Evolutionary conservation across 495 filamentous ascomycete species (phyloP), one percentile per base, ranked within the genome.

Genomic region (Daldinia bambusicola): DNA sequence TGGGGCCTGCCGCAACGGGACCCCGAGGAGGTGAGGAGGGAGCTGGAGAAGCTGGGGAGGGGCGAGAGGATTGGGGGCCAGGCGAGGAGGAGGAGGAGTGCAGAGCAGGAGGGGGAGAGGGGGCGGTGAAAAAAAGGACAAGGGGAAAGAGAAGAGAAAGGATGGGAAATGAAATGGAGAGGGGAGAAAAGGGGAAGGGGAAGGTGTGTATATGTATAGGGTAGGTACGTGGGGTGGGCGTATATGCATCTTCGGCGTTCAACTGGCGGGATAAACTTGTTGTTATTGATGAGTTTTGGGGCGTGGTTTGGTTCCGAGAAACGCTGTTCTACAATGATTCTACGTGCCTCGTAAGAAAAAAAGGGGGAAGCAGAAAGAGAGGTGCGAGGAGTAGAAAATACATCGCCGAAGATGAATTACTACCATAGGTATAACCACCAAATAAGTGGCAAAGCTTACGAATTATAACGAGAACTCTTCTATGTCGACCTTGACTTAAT

Each of bases 1-100:
- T 88, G 86, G 87, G 84, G 84, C 0, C 67, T 88, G 64, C 84
- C 85, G 7, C 77, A 80, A 63, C 81, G 81, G 70, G 84, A 86
- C 43, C 71, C 81, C 69, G 80, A 82, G 73, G 62, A 78, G 61
- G 64, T 79, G 7, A 51, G 69, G 45, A 63, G 52, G 14, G 77
- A 82, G 75, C 70, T 79, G 61, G 80, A 82, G 71, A 83, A 80
- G 78, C 30, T 80, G 56, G 65, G 61, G 32, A 18, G 68, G 59
- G 74, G 55, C 8, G 83, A 86, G 75, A 66, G 80, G 43, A 53
- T 81, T 7, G 81, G 80, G 0, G 83, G 82, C 6, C 53, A 78
- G 52, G 67, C 62, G 51, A 72, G 70, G 34, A 57, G 59, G 56
- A 63, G 67, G 58, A 37, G 66, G 69, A 10, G 10, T 10, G 18